Percentiles rank a stretch among this genome's conserved stretches.
Conservation (phyloP, 2,329 filamentous ascomycete species). For the Talaromyces sp. region DNA sequence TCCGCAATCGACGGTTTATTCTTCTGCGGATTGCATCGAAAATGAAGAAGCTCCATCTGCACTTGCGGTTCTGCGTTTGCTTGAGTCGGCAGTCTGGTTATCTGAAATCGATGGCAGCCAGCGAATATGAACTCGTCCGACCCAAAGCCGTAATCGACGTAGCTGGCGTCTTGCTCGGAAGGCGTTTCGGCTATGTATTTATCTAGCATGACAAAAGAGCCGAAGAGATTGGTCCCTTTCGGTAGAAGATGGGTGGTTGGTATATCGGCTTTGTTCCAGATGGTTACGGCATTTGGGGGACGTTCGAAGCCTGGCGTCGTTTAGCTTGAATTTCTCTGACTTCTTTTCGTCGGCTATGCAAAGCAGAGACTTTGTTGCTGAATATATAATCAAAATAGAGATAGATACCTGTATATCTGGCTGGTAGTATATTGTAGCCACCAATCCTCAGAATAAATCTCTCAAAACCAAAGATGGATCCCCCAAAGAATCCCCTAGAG, state of each 20-base stretch:
- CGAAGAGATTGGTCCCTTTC: slow-evolving; percentile 18
- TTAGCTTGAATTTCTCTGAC: background rate
- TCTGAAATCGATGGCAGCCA: slow-evolving; percentile 21
- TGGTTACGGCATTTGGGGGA: background rate
- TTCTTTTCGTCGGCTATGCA: no score
- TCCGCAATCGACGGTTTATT: slow-evolving; percentile 16
- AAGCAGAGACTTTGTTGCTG: no score
- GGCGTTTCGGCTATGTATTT: slow-evolving; percentile 15
- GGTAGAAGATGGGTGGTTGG: slow-evolving; percentile 14
- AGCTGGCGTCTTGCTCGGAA: slow-evolving; percentile 13
- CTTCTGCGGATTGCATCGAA: slow-evolving; percentile 22
- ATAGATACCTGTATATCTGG: slow-evolving; percentile 2
- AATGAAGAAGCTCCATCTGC: slow-evolving; percentile 19
- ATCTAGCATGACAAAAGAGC: slow-evolving; percentile 20
- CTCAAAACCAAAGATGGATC: slow-evolving; percentile 20
- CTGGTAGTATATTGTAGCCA: slow-evolving; percentile 9
- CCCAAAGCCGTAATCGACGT: slow-evolving; percentile 22
- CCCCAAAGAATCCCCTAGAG: slow-evolving; percentile 21
- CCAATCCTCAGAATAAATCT: slow-evolving; percentile 10
- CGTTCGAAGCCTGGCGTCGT: background rate
- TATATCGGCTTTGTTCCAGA: slow-evolving; percentile 15
- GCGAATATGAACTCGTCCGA: slow-evolving; percentile 18
- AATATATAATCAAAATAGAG: background rate
- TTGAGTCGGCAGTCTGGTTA: slow-evolving; percentile 13
- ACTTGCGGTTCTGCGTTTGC: slow-evolving; percentile 1